phyloP scores from a whole-genome alignment of 768 basidiomycete genomes.

The Scleroderma bovista region DNA sequence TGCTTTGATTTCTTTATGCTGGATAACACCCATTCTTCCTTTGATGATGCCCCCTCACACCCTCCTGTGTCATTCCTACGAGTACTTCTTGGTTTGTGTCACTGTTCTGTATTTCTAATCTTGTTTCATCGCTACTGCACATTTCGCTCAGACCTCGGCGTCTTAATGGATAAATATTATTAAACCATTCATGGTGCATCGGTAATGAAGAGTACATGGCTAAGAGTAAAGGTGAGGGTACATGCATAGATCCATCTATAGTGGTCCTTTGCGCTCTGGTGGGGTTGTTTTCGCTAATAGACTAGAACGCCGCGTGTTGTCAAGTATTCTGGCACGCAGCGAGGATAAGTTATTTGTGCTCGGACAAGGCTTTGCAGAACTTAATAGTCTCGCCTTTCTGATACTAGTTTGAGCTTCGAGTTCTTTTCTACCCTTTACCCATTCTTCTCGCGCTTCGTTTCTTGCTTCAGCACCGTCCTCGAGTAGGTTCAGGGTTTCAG shows the following conservation, averaged over 20 bases:
- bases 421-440: slow-evolving; percentile 50
- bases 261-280: slow-evolving; percentile 14
- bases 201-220: neutral
- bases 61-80: slow-evolving; percentile 32
- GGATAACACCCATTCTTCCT: slow-evolving; percentile 36
- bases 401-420: slow-evolving; percentile 37
- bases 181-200: slow-evolving; percentile 2
- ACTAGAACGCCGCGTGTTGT: slow-evolving; percentile 44
- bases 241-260: slow-evolving; percentile 9
- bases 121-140: slow-evolving; percentile 59
- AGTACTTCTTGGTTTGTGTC: slow-evolving; percentile 36
- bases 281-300: slow-evolving; percentile 9
- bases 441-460: slow-evolving; percentile 57
- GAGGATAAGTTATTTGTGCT: slow-evolving; percentile 31
- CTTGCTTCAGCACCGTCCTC: slow-evolving; percentile 58
- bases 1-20: slow-evolving; percentile 36
- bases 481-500: slow-evolving; percentile 58
- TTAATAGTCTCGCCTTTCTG: slow-evolving; percentile 44
- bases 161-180: slow-evolving; percentile 28
- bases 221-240: neutral
- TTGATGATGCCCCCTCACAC: slow-evolving; percentile 30
- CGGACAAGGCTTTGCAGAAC: slow-evolving; percentile 19
- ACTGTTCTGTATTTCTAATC: slow-evolving; percentile 51
- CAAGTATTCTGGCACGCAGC: slow-evolving; percentile 52
- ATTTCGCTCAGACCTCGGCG: slow-evolving; percentile 32